These are phyloP conservation scores for Phaeolepiota aurea DNA, from an alignment of 768 basidiomycete genomes.

Conservation along the genomic window DNA sequence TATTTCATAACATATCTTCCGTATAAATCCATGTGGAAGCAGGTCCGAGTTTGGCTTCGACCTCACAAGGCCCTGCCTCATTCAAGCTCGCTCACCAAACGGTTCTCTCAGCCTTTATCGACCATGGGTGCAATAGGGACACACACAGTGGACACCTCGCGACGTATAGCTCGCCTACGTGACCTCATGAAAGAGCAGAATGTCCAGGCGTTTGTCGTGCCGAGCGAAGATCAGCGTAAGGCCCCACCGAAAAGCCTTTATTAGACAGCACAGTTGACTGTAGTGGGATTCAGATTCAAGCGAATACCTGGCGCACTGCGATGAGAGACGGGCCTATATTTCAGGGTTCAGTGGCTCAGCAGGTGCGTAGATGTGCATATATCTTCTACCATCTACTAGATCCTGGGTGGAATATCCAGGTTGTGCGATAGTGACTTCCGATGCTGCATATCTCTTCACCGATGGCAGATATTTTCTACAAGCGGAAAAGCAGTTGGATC, in stretches of 20 bases:
- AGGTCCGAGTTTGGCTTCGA: constrained; percentile 12
- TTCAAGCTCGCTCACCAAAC: neutral
- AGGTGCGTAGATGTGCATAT: constrained; percentile 32
- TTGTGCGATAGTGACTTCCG: constrained; percentile 65
- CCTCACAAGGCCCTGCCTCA: neutral
- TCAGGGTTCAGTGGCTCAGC: constrained; percentile 94
- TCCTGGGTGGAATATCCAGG: constrained; percentile 27
- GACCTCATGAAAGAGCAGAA: constrained; percentile 54
- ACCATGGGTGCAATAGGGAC: constrained; percentile 28
- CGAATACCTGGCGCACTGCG: constrained; percentile 82
- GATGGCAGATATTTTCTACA: constrained; percentile 96
- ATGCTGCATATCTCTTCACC: constrained; percentile 80
- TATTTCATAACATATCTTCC: too few relatives aligned
- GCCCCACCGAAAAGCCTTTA: constrained; percentile 11
- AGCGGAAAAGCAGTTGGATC: constrained; percentile 82
- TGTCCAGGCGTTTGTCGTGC: constrained; percentile 73
- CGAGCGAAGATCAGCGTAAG: constrained; percentile 90
- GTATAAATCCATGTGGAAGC: constrained; percentile 13
- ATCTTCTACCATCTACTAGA: neutral
- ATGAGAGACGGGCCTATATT: constrained; percentile 80
- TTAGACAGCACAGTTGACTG: constrained; percentile 1
- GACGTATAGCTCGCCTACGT: constrained; percentile 55
- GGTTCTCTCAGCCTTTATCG: neutral
- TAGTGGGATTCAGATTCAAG: constrained; percentile 54
- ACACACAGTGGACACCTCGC: constrained; percentile 52